Percentiles rank a stretch among this genome's conserved stretches.
Conservation (phyloP, 805 yeast genomes). For the Teunomyces lycoperdinae region DNA sequence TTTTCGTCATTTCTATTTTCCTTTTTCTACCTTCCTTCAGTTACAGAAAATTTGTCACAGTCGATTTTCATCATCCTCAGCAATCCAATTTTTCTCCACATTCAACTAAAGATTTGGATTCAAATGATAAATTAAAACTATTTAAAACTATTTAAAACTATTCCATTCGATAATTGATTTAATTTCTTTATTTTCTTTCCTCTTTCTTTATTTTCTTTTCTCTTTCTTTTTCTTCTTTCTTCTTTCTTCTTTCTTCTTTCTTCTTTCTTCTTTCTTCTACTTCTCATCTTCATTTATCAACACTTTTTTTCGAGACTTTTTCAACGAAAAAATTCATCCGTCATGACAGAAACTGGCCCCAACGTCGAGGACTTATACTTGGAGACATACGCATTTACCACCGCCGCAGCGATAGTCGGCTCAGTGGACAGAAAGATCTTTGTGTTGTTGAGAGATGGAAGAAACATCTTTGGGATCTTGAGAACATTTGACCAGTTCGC, state of each 20-base stretch:
- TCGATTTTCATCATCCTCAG: no score
- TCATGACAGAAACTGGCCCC: conserved; percentile 18
- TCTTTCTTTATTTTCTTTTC: neutral
- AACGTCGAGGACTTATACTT: conserved; percentile 58
- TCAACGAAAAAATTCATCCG: neutral
- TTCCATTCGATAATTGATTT: no score
- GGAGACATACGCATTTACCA: conserved; percentile 80
- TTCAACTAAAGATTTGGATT: no score
- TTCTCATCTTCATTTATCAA: neutral
- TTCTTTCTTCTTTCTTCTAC: neutral
- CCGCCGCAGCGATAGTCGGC: conserved; percentile 87
- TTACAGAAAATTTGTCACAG: no score
- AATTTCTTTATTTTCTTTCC: neutral
- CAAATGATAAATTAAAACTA: no score
- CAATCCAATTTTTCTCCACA: no score
- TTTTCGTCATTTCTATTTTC: no score
- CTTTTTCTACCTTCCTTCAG: no score
- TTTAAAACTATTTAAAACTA: no score
- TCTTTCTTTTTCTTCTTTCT: neutral
- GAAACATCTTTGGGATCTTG: conserved; percentile 80
- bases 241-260: neutral
- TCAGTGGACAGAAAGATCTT: conserved; percentile 81
- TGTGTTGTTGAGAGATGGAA: conserved; percentile 86
- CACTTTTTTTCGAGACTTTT: neutral
- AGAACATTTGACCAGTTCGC: conserved; percentile 96